phyloP scores from a whole-genome alignment of 2,329 filamentous ascomycete genomes.

The Xylariaceae sp. region DNA sequence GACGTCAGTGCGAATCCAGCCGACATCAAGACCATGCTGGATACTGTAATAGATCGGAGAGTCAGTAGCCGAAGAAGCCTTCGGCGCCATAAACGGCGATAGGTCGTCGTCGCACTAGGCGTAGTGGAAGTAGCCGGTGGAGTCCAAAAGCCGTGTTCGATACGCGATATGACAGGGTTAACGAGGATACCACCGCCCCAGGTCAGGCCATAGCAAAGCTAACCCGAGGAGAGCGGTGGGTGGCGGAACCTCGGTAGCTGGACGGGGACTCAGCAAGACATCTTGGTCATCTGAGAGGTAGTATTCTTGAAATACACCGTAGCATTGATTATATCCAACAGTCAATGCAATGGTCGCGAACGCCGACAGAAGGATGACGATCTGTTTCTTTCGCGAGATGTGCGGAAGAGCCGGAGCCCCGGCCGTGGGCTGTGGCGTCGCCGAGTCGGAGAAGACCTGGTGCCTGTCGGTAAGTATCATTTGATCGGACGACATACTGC shows the following conservation, averaged over 20 bases:
- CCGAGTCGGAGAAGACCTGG: too few relatives aligned
- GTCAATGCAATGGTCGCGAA: conserved; percentile 44
- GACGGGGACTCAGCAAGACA: conserved; percentile 34
- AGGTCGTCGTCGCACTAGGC: too few relatives aligned
- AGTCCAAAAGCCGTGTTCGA: conserved; percentile 32
- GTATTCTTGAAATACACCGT: conserved; percentile 47
- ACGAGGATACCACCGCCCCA: conserved; percentile 48
- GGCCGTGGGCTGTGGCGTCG: too few relatives aligned
- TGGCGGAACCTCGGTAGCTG: conserved; percentile 28
- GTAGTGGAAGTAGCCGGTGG: conserved; percentile 15
- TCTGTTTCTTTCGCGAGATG: conserved; percentile 39
- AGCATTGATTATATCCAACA: conserved; percentile 47
- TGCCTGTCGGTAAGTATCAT: too few relatives aligned
- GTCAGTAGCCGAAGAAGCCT: conserved; percentile 25
- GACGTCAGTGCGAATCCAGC: conserved; percentile 41
- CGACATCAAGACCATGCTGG: conserved; percentile 39
- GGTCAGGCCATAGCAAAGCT: conserved; percentile 44
- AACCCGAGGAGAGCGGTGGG: conserved; percentile 44
- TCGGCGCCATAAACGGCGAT: conserved; percentile 23
- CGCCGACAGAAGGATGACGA: conserved; percentile 38
- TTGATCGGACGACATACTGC: too few relatives aligned
- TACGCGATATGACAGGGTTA: conserved; percentile 44
- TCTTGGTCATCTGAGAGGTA: conserved; percentile 40
- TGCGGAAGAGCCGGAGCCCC: conserved; percentile 28
- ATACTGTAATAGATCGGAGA: conserved; percentile 36